A percentile compares a stretch with the other conserved stretches of the same genome.
Evolutionary conservation across 345 rosid genomes (phyloP).

Genomic region (Camelina hispida): DNA sequence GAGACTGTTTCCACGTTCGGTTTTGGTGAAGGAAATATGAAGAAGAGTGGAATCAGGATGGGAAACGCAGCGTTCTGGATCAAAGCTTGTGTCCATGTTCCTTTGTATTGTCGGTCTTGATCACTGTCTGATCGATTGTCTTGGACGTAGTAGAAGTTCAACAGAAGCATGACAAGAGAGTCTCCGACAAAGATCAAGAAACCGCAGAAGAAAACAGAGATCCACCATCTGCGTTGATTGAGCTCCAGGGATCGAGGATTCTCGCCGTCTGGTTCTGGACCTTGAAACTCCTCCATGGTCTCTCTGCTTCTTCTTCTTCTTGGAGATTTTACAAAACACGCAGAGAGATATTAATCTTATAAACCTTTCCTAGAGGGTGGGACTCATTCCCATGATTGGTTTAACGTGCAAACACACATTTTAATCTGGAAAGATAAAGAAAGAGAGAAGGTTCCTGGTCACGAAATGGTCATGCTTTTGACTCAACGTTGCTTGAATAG

Average conservation of each 20-base stretch:
- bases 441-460: conserved; percentile 25
- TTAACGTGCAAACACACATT: conserved; percentile 44
- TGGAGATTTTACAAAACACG: background rate
- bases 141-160: conserved; percentile 44
- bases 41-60: conserved; percentile 40
- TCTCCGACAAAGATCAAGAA: conserved; percentile 42
- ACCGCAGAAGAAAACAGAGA: conserved; percentile 33
- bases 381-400: conserved; percentile 30
- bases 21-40: conserved; percentile 31
- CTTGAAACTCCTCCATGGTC: conserved; percentile 38
- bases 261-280: conserved; percentile 27
- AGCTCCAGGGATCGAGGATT: conserved; percentile 15
- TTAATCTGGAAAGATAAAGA: conserved; percentile 20
- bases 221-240: conserved; percentile 43
- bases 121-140: conserved; percentile 31
- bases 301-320: conserved; percentile 24
- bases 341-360: conserved; percentile 2
- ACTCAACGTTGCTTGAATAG: conserved; percentile 27
- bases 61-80: conserved; percentile 44
- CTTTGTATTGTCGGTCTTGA: conserved; percentile 34
- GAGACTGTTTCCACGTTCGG: conserved; percentile 16
- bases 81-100: conserved; percentile 48
- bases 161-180: conserved; percentile 38
- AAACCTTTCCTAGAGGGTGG: conserved; percentile 18
- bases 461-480: conserved; percentile 41